phyloP scores from a whole-genome alignment of 106 monocot genomes.

The Dendrobium catenatum region DNA sequence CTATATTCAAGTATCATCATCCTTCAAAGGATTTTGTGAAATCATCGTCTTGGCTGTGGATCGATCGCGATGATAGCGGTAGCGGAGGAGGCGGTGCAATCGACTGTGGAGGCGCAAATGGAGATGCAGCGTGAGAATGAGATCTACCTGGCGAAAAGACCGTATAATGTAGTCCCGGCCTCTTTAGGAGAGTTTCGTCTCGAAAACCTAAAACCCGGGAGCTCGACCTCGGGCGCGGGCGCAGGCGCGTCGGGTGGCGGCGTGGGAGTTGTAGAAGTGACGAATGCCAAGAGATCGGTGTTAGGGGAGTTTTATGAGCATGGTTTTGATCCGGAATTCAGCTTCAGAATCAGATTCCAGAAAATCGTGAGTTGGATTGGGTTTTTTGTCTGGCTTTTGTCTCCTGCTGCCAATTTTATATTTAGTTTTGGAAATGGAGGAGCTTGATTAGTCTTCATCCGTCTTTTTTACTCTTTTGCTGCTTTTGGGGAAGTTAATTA shows the following conservation, averaged over 20 bases:
- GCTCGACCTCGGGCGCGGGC: not conserved
- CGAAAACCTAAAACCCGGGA: slow-evolving; percentile 58
- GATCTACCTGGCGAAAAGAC: slow-evolving; percentile 47
- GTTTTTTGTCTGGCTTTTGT: not conserved
- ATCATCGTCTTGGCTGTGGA: not conserved
- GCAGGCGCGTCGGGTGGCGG: not conserved
- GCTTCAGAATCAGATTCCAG: slow-evolving; percentile 55
- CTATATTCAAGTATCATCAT: too few species aligned
- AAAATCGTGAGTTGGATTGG: slow-evolving; percentile 73
- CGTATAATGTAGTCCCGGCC: slow-evolving; percentile 15
- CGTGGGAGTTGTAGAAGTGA: not conserved
- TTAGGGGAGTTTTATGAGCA: slow-evolving; percentile 30
- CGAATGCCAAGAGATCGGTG: slow-evolving; percentile 29
- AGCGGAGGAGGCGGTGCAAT: not conserved
- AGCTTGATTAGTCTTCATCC: not conserved
- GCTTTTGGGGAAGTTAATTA: too few species aligned
- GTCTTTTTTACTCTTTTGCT: not conserved
- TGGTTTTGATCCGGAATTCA: slow-evolving; percentile 77
- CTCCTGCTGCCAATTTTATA: not conserved
- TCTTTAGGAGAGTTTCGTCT: slow-evolving; percentile 29
- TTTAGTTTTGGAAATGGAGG: not conserved
- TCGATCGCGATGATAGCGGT: slow-evolving; percentile 3
- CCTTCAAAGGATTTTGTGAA: too few species aligned
- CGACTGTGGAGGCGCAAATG: slow-evolving; percentile 9
- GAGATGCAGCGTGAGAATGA: slow-evolving; percentile 55